Conservation (phyloP, 1,284 basidiomycete genomes). For the Ceratobasidium sp. region DNA sequence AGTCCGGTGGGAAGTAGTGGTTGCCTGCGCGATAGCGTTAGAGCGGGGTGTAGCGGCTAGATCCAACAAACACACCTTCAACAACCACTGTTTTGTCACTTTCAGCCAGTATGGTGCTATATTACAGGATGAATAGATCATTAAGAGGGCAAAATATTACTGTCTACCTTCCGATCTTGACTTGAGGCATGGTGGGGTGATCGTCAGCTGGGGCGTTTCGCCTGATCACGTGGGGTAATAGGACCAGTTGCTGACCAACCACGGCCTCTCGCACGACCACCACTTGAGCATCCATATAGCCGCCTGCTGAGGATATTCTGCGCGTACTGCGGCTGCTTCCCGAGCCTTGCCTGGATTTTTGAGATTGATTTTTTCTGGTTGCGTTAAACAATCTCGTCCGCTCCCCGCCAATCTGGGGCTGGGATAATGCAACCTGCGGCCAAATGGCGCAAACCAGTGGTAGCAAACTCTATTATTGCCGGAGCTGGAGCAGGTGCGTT, state of each 20-base stretch:
- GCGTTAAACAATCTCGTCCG: background rate
- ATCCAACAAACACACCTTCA: background rate
- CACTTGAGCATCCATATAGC: background rate
- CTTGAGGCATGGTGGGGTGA: constrained; percentile 15
- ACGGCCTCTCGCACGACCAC: constrained; percentile 2
- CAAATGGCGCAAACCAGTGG: constrained; percentile 40
- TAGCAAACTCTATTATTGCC: constrained; percentile 56
- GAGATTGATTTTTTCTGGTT: background rate
- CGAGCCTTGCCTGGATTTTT: background rate
- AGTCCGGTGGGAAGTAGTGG: constrained; percentile 29
- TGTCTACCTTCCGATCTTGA: constrained; percentile 5
- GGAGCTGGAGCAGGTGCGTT: constrained; percentile 70
- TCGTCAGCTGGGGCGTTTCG: constrained; percentile 14
- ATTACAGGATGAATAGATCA: too few species aligned
- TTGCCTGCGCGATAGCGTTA: too few species aligned
- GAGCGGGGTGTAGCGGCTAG: background rate
- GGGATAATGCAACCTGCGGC: constrained; percentile 41
- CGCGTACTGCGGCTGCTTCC: too few species aligned
- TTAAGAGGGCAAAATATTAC: too few species aligned
- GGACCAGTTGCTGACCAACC: background rate
- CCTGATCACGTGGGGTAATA: constrained; percentile 29
- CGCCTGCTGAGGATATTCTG: background rate
- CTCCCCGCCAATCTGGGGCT: constrained; percentile 21
- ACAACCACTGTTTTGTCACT: constrained; percentile 42
- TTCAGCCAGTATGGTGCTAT: constrained; percentile 40